A percentile compares a stretch with the other conserved stretches of the same genome.
phyloP scores from a whole-genome alignment of 2,329 filamentous ascomycete species.

The Pseudocercospora macadamiae region DNA sequence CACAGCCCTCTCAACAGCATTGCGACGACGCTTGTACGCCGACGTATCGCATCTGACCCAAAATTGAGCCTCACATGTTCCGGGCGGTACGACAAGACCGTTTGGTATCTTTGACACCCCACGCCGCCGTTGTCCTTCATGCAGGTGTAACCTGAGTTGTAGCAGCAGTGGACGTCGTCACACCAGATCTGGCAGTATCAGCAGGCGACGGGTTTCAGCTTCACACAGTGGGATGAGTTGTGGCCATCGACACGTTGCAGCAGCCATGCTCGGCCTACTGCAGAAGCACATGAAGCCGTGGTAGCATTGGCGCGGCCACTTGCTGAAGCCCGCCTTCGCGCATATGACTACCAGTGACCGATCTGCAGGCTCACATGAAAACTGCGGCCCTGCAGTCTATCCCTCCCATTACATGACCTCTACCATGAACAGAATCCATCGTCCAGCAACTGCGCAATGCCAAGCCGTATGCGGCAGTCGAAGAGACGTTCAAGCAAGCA shows the following conservation, averaged over 20 bases:
- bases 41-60: slow-evolving; percentile 16
- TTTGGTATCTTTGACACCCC: not conserved
- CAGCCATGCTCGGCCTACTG: not conserved
- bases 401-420: no score
- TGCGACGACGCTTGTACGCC: not conserved
- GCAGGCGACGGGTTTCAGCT: not conserved
- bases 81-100: not conserved
- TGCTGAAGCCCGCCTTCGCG: not conserved
- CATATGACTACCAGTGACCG: not conserved
- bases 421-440: no score
- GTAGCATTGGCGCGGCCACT: not conserved
- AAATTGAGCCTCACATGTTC: not conserved
- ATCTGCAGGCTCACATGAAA: no score
- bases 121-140: not conserved
- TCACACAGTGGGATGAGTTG: not conserved
- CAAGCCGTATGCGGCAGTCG: not conserved
- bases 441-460: not conserved
- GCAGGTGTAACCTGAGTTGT: slow-evolving; percentile 2
- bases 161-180: not conserved
- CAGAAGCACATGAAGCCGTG: not conserved
- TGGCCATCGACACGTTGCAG: not conserved
- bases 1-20: slow-evolving; percentile 6
- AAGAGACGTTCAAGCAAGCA: not conserved
- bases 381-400: no score
- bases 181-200: not conserved